phyloP scores from a whole-genome alignment of 108 stramenopile species.

The Skeletonema grethae region DNA sequence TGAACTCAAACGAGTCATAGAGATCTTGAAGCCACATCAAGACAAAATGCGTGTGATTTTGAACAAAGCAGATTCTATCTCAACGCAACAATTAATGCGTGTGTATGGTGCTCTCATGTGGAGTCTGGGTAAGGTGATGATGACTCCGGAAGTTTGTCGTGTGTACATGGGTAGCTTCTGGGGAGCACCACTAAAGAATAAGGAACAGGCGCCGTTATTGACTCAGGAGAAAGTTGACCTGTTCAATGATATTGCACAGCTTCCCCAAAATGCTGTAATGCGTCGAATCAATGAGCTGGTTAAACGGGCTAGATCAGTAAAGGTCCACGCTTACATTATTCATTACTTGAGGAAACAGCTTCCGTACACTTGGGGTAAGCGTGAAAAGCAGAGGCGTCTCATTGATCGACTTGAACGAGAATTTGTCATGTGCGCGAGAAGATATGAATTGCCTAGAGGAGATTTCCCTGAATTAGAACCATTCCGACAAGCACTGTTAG shows the following conservation, averaged over 20 bases:
- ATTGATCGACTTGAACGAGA: conserved; percentile 91
- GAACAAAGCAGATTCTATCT: conserved; percentile 88
- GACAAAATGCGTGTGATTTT: conserved; percentile 84
- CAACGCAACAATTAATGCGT: conserved; percentile 85
- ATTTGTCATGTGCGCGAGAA: conserved; percentile 85
- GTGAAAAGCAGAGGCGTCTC: conserved; percentile 91
- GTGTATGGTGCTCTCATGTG: conserved; percentile 95
- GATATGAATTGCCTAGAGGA: conserved; percentile 87
- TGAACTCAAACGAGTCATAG: conserved; percentile 85
- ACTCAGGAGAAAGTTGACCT: conserved; percentile 92
- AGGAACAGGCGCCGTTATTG: conserved; percentile 82
- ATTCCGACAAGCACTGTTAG: conserved; percentile 79
- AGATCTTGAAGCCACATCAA: conserved; percentile 66
- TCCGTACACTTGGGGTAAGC: conserved; percentile 94
- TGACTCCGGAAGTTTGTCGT: conserved; percentile 97
- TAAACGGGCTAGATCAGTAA: conserved; percentile 95
- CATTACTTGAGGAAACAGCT: conserved; percentile 97
- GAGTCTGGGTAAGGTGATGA: conserved; percentile 94
- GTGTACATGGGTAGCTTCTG: conserved; percentile 99
- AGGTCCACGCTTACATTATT: conserved; percentile 98
- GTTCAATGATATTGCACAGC: conserved; percentile 88
- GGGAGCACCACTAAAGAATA: conserved; percentile 86
- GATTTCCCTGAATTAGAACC: conserved; percentile 83
- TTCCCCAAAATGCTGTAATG: conserved; percentile 97
- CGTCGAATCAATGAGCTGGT: conserved; percentile 98